These are phyloP conservation scores for Vigna unguiculata DNA, from an alignment of 306 rosid genomes.

Conservation along the genomic window DNA sequence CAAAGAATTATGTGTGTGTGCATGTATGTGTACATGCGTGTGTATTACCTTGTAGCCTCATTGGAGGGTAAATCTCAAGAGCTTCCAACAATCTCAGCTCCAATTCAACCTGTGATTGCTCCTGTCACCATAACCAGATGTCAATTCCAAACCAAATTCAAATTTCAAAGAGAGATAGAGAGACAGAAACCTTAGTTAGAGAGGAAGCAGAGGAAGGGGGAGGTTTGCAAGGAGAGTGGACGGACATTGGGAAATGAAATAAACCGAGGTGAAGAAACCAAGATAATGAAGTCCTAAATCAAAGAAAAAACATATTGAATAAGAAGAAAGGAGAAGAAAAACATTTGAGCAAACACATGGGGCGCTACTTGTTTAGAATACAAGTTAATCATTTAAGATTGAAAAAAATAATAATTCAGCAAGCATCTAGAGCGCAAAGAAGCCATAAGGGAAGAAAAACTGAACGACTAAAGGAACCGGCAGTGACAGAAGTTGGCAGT, in stretches of 20 bases:
- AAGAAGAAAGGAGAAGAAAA: background rate
- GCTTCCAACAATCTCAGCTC: constrained; percentile 85
- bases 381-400: no score
- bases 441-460: background rate
- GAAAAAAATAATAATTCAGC: constrained; percentile 8
- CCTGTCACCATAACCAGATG: constrained; percentile 57
- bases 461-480: background rate
- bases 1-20: background rate
- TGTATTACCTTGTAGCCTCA: constrained; percentile 65
- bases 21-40: background rate
- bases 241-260: constrained; percentile 55
- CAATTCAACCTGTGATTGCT: constrained; percentile 82
- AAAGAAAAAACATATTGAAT: background rate
- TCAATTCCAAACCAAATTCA: background rate
- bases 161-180: constrained; percentile 27
- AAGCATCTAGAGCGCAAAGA: constrained; percentile 32
- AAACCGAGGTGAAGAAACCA: no score
- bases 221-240: constrained; percentile 97
- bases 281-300: background rate
- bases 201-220: constrained; percentile 98
- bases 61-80: constrained; percentile 81
- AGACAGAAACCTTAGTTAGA: constrained; percentile 71
- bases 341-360: background rate
- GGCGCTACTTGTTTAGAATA: background rate
- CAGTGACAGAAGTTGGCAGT: background rate